Base-by-base conservation (phyloP, 495 filamentous ascomycete species). In the Neurospora sp. region DNA sequence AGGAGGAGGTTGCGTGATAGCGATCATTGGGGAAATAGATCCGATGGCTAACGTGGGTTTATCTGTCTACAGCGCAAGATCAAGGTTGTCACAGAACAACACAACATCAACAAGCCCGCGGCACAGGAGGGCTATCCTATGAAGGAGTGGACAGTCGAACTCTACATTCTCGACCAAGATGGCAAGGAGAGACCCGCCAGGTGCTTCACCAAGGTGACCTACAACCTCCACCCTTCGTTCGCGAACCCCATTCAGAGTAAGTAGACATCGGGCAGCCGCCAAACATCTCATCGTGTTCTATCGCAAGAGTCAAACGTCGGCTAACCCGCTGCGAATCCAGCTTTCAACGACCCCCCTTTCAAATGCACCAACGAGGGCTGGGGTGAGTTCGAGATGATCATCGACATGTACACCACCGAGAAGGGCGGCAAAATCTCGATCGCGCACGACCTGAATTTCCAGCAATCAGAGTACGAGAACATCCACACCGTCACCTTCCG, bases 371-470 rank as follows among this genome's bases (percentile, higher is more conserved):
- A 99, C 81, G 91, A 96, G 81, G 96, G 96, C 76, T 99, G 96
- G 96, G 96, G 96, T 77, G 96, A 99, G 83, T 99, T 99, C 78
- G 96, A 98, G 78, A 95, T 98, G 93, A 85, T 86, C 37, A 95
- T 98, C 74, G 86, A 91, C 70, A 85, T 97, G 39, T 90, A 87
- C 75, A 89, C 89, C n/a, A 89, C 91, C 35, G 93, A 97, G 82
- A 94, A 94, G 82, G 89, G 89, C 22, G 94, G 94, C 73, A 94
- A 97, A 69, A 90, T 92, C 77, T 84, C 86, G 27, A 83, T 99
- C 72, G 80, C 82, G 39, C 96, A 99, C 81, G 96, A 99, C 79
- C 85, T 99, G 70, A 97, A 99, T 85, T 99, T 99, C 77, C 86
- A 88, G 68, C 88, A 88, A 70, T 85, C 88, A 71, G 87, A 88